These are phyloP conservation scores for Rubia occidens DNA, from an alignment of 305 asterid genomes.

Conservation along the genomic window DNA sequence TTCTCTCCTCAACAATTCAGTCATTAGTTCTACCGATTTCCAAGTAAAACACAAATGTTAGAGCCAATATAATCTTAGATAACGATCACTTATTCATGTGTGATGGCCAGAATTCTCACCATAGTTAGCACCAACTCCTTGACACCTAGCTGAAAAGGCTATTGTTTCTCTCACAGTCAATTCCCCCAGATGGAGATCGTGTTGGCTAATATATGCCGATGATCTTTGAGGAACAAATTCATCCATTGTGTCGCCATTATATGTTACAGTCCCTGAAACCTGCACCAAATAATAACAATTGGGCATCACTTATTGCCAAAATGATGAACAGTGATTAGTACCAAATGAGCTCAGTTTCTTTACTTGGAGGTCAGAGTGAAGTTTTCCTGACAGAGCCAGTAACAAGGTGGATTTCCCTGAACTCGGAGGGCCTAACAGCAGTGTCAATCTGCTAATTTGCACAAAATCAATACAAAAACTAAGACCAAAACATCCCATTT, in stretches of 20 bases:
- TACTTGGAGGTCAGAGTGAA: slow-evolving; percentile 55
- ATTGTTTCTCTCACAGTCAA: too few species aligned
- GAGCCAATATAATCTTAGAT: too few species aligned
- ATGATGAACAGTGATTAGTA: not conserved
- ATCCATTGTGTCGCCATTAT: slow-evolving; percentile 67
- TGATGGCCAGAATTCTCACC: too few species aligned
- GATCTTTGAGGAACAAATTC: slow-evolving; percentile 84
- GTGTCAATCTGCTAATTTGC: slow-evolving; percentile 9
- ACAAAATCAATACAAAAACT: not conserved
- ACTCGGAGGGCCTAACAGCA: slow-evolving; percentile 70
- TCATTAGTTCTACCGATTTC: too few species aligned
- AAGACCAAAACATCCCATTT: not conserved
- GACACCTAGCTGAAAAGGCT: too few species aligned
- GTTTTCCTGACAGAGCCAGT: slow-evolving; percentile 84
- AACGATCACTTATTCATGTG: too few species aligned
- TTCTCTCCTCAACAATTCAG: slow-evolving; percentile 62
- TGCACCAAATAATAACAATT: slow-evolving; percentile 13
- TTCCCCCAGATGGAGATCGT: slow-evolving; percentile 5
- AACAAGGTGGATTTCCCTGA: slow-evolving; percentile 86
- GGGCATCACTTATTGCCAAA: not conserved
- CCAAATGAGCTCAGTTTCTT: slow-evolving; percentile 11
- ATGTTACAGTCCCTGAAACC: slow-evolving; percentile 71
- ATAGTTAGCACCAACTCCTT: too few species aligned
- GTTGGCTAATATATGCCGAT: slow-evolving; percentile 28
- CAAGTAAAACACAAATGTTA: too few species aligned